A percentile compares a stretch with the other conserved stretches of the same genome.
These are phyloP conservation scores for Apophysomyces variabilis DNA, from an alignment of 371 early-diverging fungal species.

Conservation along the genomic window DNA sequence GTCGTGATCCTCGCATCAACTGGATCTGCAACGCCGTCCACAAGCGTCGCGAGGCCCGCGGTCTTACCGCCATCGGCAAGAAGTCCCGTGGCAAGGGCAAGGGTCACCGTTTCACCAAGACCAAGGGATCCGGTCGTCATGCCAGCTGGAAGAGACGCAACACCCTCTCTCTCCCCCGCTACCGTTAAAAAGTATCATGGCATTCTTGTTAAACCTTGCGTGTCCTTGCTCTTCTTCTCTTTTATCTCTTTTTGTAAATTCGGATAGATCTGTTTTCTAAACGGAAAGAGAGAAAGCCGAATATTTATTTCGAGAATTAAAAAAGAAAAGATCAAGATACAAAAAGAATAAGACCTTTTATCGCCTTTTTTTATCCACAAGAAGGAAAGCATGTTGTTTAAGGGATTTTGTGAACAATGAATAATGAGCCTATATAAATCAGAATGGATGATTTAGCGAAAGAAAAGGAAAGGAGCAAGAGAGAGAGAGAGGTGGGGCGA, in stretches of 20 bases:
- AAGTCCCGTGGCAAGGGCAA: constrained; percentile 98
- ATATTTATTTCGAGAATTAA: not conserved
- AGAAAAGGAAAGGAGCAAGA: not conserved
- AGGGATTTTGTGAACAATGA: no score
- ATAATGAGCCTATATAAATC: no score
- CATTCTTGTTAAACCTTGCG: not conserved
- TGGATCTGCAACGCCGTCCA: constrained; percentile 98
- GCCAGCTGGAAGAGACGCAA: constrained; percentile 70
- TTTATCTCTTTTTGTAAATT: not conserved
- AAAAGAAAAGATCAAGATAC: constrained; percentile 6
- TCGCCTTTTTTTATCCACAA: not conserved
- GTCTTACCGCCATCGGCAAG: constrained; percentile 97
- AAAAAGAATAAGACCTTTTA: not conserved
- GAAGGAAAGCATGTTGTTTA: not conserved
- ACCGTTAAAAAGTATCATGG: constrained; percentile 58
- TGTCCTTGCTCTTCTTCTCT: not conserved
- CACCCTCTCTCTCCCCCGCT: constrained; percentile 78
- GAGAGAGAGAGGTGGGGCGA: not conserved
- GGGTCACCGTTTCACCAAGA: constrained; percentile 96
- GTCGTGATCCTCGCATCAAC: constrained; percentile 98
- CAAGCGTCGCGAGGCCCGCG: constrained; percentile 99
- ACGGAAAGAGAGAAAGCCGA: not conserved
- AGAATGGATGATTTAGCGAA: no score
- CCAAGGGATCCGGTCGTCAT: constrained; percentile 35
- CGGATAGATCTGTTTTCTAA: not conserved